These are phyloP conservation scores for Triticum turgidum DNA, from an alignment of 176 grass and related monocot genomes.

Conservation along the genomic window DNA sequence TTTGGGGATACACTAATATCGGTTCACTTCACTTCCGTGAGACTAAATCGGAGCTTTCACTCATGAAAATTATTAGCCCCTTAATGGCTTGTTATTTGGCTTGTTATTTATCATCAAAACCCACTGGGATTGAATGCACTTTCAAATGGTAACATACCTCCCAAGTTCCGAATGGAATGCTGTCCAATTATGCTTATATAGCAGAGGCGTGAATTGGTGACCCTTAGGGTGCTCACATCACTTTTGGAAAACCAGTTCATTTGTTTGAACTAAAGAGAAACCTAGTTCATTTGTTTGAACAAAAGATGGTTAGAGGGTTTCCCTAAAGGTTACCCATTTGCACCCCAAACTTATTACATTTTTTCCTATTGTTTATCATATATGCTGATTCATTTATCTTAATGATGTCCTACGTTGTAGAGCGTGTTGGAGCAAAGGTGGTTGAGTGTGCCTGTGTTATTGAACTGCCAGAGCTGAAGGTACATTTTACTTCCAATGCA, in stretches of 20 bases:
- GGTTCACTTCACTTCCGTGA: neutral
- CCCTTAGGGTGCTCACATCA: too few relatives aligned
- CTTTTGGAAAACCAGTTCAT: too few relatives aligned
- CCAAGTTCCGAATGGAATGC: neutral
- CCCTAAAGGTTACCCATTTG: too few relatives aligned
- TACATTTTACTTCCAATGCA: constrained; percentile 17
- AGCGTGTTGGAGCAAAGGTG: constrained; percentile 83
- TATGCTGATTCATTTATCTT: constrained; percentile 14
- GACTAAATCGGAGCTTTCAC: neutral
- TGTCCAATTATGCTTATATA: neutral
- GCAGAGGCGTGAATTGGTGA: too few relatives aligned
- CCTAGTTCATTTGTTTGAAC: too few relatives aligned
- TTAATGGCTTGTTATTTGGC: neutral
- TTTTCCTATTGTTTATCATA: neutral
- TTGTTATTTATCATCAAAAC: neutral
- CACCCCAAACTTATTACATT: neutral
- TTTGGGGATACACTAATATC: neutral
- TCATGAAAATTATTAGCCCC: neutral
- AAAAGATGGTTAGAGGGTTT: too few relatives aligned
- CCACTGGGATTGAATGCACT: neutral
- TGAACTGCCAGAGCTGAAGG: constrained; percentile 88
- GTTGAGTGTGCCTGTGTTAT: constrained; percentile 94
- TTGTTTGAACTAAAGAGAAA: too few relatives aligned
- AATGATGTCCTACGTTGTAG: constrained; percentile 37
- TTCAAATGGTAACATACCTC: neutral